Conservation (phyloP, 2,329 filamentous ascomycete species). For the Claviceps capensis region DNA sequence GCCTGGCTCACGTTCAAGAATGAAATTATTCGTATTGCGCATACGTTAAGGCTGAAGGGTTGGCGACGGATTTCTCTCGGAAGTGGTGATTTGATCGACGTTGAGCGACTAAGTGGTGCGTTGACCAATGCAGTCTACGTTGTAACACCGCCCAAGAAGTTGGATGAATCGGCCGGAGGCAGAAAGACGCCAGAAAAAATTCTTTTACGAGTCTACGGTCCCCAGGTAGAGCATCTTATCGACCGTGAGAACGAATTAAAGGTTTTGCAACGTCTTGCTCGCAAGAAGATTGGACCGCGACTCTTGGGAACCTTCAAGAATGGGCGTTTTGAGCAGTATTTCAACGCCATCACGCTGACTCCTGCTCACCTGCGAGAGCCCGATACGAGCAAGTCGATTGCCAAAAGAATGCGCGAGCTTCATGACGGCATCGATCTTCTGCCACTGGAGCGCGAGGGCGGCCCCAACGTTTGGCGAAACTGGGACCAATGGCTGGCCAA, state of each 20-base stretch:
- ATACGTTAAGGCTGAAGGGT: constrained; percentile 80
- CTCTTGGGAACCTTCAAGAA: constrained; percentile 87
- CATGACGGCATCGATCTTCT: constrained; percentile 87
- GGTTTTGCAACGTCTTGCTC: constrained; percentile 71
- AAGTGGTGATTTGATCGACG: constrained; percentile 50
- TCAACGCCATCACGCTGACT: constrained; percentile 72
- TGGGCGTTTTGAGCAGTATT: constrained; percentile 89
- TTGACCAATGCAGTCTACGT: constrained; percentile 96
- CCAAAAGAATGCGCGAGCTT: constrained; percentile 92
- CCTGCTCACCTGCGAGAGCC: constrained; percentile 62
- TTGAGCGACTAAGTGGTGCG: constrained; percentile 74
- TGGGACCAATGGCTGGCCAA: constrained; percentile 84
- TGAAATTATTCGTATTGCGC: constrained; percentile 77
- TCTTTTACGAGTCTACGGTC: constrained; percentile 82
- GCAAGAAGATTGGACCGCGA: constrained; percentile 85
- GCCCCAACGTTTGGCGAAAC: constrained; percentile 77
- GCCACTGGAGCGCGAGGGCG: constrained; percentile 59
- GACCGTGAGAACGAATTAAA: constrained; percentile 81
- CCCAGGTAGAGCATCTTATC: constrained; percentile 90
- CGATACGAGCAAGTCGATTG: constrained; percentile 81
- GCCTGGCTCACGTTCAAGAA: constrained; percentile 81
- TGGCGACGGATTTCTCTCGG: constrained; percentile 76
- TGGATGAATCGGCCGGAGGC: constrained; percentile 25
- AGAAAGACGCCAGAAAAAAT: constrained; percentile 50
- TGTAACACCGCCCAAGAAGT: constrained; percentile 62